phyloP scores from a whole-genome alignment of 495 filamentous ascomycete genomes.

The Aspergillus indologenus region DNA sequence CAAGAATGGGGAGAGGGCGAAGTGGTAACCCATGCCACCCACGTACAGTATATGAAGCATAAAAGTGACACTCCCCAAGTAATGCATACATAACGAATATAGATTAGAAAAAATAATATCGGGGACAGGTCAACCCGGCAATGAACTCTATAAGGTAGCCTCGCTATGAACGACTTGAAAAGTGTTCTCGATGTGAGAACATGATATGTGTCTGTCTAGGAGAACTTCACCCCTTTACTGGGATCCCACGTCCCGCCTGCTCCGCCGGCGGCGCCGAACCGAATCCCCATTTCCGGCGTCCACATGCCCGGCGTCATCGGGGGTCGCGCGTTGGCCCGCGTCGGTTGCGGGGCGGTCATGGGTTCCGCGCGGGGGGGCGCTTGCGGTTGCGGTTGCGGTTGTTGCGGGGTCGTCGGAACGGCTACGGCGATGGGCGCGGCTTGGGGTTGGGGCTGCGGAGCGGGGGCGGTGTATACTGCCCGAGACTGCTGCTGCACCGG shows the following conservation, averaged over 20 bases:
- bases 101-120: too few species aligned
- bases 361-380: conserved; percentile 36
- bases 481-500: background rate
- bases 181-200: too few species aligned
- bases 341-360: conserved; percentile 54
- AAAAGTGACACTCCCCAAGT: too few species aligned
- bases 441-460: conserved; percentile 25
- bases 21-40: too few species aligned
- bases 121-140: too few species aligned
- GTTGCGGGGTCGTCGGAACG: conserved; percentile 10
- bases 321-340: conserved; percentile 51
- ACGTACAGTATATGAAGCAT: too few species aligned
- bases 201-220: too few species aligned
- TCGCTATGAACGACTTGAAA: too few species aligned
- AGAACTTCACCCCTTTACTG: conserved; percentile 60
- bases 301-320: conserved; percentile 63
- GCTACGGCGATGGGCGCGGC: background rate
- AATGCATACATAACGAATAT: too few species aligned
- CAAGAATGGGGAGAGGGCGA: too few species aligned
- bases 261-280: conserved; percentile 47
- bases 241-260: conserved; percentile 54
- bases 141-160: too few species aligned
- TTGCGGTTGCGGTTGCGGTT: conserved; percentile 14
- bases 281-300: conserved; percentile 77
- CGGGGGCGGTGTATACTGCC: conserved; percentile 18